Evolutionary conservation across 129 eudicot species (phyloP).

Genomic region (Artemisia annua): DNA sequence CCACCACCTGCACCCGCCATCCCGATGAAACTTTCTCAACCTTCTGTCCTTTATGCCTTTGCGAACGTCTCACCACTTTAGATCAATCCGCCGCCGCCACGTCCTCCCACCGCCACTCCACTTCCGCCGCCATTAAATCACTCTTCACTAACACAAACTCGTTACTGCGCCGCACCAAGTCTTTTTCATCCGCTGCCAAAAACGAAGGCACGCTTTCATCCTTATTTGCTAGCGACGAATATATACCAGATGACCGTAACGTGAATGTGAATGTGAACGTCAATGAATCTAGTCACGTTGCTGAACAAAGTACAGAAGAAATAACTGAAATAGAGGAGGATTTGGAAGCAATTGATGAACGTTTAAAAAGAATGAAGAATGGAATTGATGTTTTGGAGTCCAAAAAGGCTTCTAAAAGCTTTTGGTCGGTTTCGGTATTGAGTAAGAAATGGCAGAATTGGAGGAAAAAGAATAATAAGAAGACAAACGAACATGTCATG

Average conservation of each 20-base stretch:
- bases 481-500: slow-evolving; percentile 44
- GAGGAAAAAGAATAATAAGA: slow-evolving; percentile 80
- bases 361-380: slow-evolving; percentile 70
- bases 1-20: slow-evolving; percentile 82
- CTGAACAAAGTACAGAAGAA: slow-evolving; percentile 23
- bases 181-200: slow-evolving; percentile 73
- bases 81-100: slow-evolving; percentile 54
- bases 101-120: slow-evolving; percentile 56
- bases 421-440: slow-evolving; percentile 88
- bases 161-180: slow-evolving; percentile 75
- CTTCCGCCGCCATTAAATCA: slow-evolving; percentile 71
- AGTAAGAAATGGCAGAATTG: slow-evolving; percentile 86
- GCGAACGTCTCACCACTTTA: slow-evolving; percentile 83
- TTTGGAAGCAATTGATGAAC: neutral
- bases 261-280: slow-evolving; percentile 3
- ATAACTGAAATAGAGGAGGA: slow-evolving; percentile 28
- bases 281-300: neutral
- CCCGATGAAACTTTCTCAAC: slow-evolving; percentile 78
- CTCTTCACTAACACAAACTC: slow-evolving; percentile 36
- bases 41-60: slow-evolving; percentile 82
- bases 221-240: slow-evolving; percentile 59
- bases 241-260: slow-evolving; percentile 23
- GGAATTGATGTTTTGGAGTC: slow-evolving; percentile 65
- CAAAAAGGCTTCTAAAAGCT: slow-evolving; percentile 53
- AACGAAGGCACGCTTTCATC: slow-evolving; percentile 73